Evolutionary conservation across 2,329 filamentous ascomycete species (phyloP).

Genomic region (Beauveria caledonica): DNA sequence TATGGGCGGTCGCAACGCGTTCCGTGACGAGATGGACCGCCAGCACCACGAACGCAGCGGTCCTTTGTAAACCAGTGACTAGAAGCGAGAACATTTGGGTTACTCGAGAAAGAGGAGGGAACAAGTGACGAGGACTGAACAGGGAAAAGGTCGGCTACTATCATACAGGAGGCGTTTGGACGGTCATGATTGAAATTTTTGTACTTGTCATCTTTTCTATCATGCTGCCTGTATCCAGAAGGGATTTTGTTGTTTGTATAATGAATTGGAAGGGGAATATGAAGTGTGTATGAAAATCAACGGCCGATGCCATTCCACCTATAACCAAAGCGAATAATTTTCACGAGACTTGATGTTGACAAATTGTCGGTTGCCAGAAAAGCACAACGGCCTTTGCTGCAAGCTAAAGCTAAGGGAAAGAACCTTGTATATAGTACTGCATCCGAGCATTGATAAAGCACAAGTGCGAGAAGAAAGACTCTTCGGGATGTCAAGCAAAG

Average conservation of each 20-base stretch:
- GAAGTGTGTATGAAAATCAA: background rate
- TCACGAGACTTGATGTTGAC: too few species aligned
- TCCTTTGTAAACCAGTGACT: background rate
- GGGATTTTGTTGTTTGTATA: background rate
- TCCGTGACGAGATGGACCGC: constrained; percentile 42
- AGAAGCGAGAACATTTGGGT: too few species aligned
- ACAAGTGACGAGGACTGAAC: background rate
- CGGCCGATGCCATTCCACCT: background rate
- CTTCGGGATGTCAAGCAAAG: too few species aligned
- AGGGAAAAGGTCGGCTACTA: background rate
- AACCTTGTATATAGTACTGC: too few species aligned
- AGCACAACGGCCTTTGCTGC: too few species aligned
- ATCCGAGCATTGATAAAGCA: too few species aligned
- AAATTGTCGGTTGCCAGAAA: too few species aligned
- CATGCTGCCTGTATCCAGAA: background rate
- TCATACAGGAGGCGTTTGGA: constrained; percentile 2
- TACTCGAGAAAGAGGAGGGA: background rate
- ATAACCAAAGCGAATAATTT: too few species aligned
- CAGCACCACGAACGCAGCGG: constrained; percentile 33
- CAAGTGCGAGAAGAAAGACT: too few species aligned
- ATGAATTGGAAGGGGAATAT: background rate
- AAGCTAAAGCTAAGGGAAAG: too few species aligned
- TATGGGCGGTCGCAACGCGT: constrained; percentile 32
- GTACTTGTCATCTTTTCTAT: background rate
- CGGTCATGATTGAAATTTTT: constrained; percentile 1